Base-by-base conservation (phyloP, 768 basidiomycete species). In the Boletus barrowsii region DNA sequence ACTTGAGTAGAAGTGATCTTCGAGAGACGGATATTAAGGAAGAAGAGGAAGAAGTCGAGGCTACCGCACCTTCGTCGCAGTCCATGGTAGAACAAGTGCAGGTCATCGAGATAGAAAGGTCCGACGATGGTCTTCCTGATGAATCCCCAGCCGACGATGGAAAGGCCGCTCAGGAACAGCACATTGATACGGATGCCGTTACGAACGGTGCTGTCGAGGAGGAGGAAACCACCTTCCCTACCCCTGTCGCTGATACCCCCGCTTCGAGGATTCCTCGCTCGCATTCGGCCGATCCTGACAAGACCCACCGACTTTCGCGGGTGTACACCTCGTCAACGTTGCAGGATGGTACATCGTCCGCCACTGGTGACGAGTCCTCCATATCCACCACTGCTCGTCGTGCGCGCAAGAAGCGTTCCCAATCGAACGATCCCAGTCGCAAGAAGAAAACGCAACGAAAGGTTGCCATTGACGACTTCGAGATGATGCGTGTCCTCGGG, bases 401-500 rank as follows among this genome's bases (percentile, higher is more conserved):
- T 55, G 64, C 71, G 39, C 76, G 79, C 40, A 86, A 83, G 73
- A 86, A 81, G 61, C 81, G 83, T 26, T 72, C 75, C 35, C 76
- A 74, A 53, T 79, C 79, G 10, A 68, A 63, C n/a, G 71, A 78
- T 42, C 82, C 80, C 35, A 81, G 67, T 52, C 74, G 81, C 64
- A 77, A 70, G 69, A 82, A 82, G 63, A 86, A 74, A 40, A 55
- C 65, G 14, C 72, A 82, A 53, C 80, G 83, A 49, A 92, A 93
- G 71, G 88, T 93, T 33, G 75, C 77, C 42, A 81, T 98, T 54
- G 83, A 92, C 60, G 94, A 98, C 74, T 99, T 99, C 68, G 93
- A 98, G 75, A 91, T 98, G 84, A 86, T 98, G 80, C 83, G 93
- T 15, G 96, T 98, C 32, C 76, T 99, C 13, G 97, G 97, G 17